Conservation (phyloP, 1,139 yeast genomes). For the Yamadazyma diospyri region DNA sequence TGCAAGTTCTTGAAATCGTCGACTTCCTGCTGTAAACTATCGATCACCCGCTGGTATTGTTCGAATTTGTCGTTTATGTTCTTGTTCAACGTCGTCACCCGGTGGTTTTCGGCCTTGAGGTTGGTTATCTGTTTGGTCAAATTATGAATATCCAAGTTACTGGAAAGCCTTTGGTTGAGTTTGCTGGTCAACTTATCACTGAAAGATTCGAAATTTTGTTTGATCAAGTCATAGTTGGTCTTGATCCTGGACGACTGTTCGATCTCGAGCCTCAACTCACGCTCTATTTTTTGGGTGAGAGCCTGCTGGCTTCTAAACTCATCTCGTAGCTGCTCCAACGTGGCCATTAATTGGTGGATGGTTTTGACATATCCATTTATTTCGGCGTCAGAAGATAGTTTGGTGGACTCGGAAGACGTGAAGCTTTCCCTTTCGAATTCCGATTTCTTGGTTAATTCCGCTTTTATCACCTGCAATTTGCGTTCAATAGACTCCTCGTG, state of each 20-base stretch:
- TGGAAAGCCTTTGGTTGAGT: not conserved
- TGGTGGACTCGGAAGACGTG: conserved; percentile 14
- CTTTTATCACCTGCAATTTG: conserved; percentile 24
- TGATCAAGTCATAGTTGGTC: conserved; percentile 14
- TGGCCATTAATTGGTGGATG: conserved; percentile 17
- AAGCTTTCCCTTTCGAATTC: not conserved
- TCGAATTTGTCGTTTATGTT: conserved; percentile 25
- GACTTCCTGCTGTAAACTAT: conserved; percentile 31
- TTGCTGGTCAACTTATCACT: conserved; percentile 7
- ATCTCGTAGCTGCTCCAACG: conserved; percentile 20
- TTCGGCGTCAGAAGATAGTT: conserved; percentile 15
- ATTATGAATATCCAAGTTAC: not conserved
- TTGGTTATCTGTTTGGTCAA: conserved; percentile 12
- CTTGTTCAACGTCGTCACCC: conserved; percentile 10
- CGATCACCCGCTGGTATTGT: conserved; percentile 30
- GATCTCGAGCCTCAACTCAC: conserved; percentile 21
- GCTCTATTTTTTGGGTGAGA: conserved; percentile 21
- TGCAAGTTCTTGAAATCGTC: conserved; percentile 20
- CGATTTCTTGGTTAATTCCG: conserved; percentile 19
- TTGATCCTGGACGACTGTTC: conserved; percentile 21
- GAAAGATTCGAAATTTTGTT: conserved; percentile 10
- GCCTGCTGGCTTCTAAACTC: conserved; percentile 22
- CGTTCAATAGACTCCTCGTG: conserved; percentile 19
- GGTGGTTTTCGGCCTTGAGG: conserved; percentile 21
- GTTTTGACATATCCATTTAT: conserved; percentile 16